phyloP scores from a whole-genome alignment of 805 yeast species.

The Saccharomyces kudriavzevii region DNA sequence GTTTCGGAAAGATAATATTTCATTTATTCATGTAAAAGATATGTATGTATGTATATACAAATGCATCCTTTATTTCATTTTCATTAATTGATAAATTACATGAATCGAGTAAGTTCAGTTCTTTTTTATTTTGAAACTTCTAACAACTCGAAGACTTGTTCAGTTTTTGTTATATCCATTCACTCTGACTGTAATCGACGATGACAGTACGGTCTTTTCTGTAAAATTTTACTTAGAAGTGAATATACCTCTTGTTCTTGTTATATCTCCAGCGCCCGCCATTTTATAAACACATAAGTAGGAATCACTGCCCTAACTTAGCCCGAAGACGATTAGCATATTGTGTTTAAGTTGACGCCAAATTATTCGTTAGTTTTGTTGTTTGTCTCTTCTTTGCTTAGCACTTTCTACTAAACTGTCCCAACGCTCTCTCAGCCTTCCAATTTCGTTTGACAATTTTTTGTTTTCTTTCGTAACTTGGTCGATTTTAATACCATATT shows the following conservation, averaged over 20 bases:
- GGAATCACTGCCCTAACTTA: no score
- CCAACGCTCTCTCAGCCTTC: slow-evolving; percentile 54
- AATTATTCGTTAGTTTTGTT: slow-evolving; percentile 4
- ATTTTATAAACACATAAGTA: no score
- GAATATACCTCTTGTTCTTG: no score
- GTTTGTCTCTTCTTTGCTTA: slow-evolving; percentile 37
- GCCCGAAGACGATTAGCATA: background rate
- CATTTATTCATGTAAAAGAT: background rate
- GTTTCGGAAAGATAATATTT: background rate
- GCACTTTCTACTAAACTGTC: slow-evolving; percentile 60
- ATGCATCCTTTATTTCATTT: background rate
- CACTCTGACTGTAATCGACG: no score
- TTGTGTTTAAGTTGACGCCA: background rate
- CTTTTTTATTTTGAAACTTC: no score
- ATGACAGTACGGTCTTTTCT: no score
- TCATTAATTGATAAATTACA: no score
- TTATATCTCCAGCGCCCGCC: no score
- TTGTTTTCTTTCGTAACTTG: slow-evolving; percentile 33
- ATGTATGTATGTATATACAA: background rate
- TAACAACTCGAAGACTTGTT: no score
- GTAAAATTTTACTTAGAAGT: no score
- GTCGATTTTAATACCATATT: slow-evolving; percentile 33
- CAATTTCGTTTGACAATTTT: slow-evolving; percentile 43
- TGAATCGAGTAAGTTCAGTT: no score
- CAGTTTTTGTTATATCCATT: no score